Percentiles rank a stretch among this genome's conserved stretches.
These are phyloP conservation scores for Tricholoma terreum DNA, from an alignment of 768 basidiomycete genomes.

Conservation along the genomic window DNA sequence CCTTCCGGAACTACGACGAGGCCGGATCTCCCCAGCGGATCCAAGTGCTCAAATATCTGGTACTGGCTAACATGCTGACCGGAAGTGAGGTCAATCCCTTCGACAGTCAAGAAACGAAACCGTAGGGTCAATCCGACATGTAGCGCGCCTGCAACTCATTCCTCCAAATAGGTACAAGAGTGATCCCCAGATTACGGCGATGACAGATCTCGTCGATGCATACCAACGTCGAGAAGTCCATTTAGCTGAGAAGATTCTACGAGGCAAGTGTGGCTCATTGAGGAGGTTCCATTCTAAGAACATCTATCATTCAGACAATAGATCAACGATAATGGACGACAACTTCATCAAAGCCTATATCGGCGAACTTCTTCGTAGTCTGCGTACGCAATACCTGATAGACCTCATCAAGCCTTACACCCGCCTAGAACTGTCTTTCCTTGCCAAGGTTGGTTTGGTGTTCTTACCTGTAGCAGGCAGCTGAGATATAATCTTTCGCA, in stretches of 20 bases:
- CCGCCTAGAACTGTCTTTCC: constrained; percentile 86
- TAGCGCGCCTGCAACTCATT: neutral
- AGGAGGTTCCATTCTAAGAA: neutral
- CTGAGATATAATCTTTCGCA: constrained; percentile 26
- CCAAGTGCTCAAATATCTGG: constrained; percentile 97
- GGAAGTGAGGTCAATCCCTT: constrained; percentile 99
- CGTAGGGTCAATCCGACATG: constrained; percentile 49
- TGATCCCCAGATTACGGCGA: constrained; percentile 94
- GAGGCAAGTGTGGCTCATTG: constrained; percentile 46
- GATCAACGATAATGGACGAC: constrained; percentile 94
- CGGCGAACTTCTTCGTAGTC: constrained; percentile 89
- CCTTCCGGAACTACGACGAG: constrained; percentile 98
- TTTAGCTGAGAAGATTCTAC: constrained; percentile 92
- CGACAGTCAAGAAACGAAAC: constrained; percentile 99
- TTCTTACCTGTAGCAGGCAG: neutral
- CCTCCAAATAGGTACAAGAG: constrained; percentile 72
- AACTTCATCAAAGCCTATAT: constrained; percentile 93
- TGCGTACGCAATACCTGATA: constrained; percentile 95
- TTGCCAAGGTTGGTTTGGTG: constrained; percentile 67
- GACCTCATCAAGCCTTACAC: constrained; percentile 99
- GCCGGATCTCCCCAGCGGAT: constrained; percentile 95
- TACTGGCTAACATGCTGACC: constrained; percentile 96
- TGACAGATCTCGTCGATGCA: constrained; percentile 96
- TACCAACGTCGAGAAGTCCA: constrained; percentile 97
- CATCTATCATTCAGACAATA: constrained; percentile 63